Evolutionary conservation across 106 monocot genomes (phyloP), one percentile per base, ranked within the genome.

Genomic region (Hemerocallis citrina): DNA sequence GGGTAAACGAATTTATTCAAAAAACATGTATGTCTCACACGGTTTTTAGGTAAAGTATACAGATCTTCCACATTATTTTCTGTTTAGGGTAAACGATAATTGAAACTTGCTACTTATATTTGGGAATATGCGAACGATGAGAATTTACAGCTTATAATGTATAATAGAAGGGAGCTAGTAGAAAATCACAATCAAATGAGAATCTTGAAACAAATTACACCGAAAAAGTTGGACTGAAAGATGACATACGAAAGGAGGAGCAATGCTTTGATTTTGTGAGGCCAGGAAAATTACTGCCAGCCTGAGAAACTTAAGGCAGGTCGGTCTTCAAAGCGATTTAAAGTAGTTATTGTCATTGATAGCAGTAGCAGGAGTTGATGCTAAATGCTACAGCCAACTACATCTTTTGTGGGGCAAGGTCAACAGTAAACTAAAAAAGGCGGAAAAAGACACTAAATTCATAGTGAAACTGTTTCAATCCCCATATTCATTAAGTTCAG

Each of bases 331-430:
- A 54, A 20, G 31, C 28, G 4, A 54, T 57, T n/a, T 35, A 10
- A 57, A 57, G 35, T 16, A 54, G n/a, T 5, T n/a, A 6, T 55
- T 34, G 55, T 36, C 57, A 57, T 21, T 36, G 57, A 36, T n/a
- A 36, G 57, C 33, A 21, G 21, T 7, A 55, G 55, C 30, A 55
- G 23, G 30, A 55, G 55, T n/a, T 50, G 25, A 50, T 9, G 50
- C 22, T 27, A 54, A 54, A 32, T 3, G 31, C 28, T 32, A 32
- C 54, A 54, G 54, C 31, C 35, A 57, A 57, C 57, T 22, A 14
- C 57, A 34, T 36, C 37, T 57, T 41, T 54, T 34, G 57, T 57
- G 57, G 33, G 57, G 2, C 35, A 57, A 19, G n/a, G n/a, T n/a
- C 3, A 17, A 57, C 20, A 12, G 3, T 1, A 0, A 12, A 2